phyloP scores from a whole-genome alignment of 352 stramenopile genomes.

The Phytophthora vignae region DNA sequence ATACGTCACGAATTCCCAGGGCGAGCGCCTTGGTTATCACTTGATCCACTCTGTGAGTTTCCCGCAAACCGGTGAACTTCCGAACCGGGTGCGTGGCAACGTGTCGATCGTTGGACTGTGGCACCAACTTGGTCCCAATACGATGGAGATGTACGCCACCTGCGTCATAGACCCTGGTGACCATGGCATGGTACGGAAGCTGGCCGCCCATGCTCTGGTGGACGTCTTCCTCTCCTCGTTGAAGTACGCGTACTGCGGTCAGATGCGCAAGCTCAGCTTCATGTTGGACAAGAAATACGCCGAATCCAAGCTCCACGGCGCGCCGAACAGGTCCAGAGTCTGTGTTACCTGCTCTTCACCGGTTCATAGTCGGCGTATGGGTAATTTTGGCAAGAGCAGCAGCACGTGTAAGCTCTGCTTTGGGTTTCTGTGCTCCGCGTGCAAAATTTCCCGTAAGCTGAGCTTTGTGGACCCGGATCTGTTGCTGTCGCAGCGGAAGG shows the following conservation, averaged over 20 bases:
- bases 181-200: conserved; percentile 4
- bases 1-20: neutral
- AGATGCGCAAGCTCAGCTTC: conserved; percentile 1
- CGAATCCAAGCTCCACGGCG: neutral
- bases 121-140: conserved; percentile 11
- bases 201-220: conserved; percentile 16
- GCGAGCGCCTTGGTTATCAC: conserved; percentile 24
- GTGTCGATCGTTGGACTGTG: conserved; percentile 14
- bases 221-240: conserved; percentile 14
- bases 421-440: neutral
- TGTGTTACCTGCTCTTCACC: neutral
- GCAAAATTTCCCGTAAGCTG: neutral
- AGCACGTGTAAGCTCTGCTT: neutral
- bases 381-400: neutral
- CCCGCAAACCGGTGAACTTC: conserved; percentile 21
- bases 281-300: neutral
- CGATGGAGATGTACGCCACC: conserved; percentile 18
- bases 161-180: conserved; percentile 17
- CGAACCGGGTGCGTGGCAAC: conserved; percentile 19
- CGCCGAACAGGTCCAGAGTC: neutral
- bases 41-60: conserved; percentile 32
- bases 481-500: neutral
- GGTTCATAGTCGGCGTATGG: neutral
- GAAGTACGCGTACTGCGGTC: conserved; percentile 18
- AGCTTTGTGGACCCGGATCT: neutral